A percentile compares a stretch with the other conserved stretches of the same genome.
Conservation (phyloP, 768 basidiomycete species). For the Leucocoprinus leucothites region DNA sequence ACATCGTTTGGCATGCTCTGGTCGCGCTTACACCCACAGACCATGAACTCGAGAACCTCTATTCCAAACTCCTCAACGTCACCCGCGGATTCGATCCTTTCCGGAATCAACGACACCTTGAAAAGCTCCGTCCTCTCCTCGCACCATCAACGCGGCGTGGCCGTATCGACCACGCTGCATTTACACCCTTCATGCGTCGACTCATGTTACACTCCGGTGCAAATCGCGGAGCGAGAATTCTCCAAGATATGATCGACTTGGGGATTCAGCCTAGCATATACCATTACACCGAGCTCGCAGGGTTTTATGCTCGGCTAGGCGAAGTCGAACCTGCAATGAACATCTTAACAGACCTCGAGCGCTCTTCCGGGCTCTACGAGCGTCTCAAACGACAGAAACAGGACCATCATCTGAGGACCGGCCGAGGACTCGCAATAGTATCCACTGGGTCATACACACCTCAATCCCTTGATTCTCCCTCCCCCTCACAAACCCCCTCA, state of each 20-base stretch:
- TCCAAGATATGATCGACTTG: conserved; percentile 50
- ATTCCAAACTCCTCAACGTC: conserved; percentile 37
- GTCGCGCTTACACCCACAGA: conserved; percentile 20
- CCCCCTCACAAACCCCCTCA: background rate
- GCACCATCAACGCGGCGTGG: conserved; percentile 27
- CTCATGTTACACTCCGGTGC: conserved; percentile 31
- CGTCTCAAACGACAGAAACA: background rate
- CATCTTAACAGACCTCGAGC: conserved; percentile 42
- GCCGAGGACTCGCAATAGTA: background rate
- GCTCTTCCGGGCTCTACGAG: background rate
- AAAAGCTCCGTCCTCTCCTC: conserved; percentile 20
- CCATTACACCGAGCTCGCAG: conserved; percentile 50
- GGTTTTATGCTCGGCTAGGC: conserved; percentile 39
- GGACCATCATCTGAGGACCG: background rate
- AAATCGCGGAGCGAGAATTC: conserved; percentile 31
- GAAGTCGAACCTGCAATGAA: conserved; percentile 31
- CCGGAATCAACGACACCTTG: conserved; percentile 2
- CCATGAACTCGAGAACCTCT: conserved; percentile 32
- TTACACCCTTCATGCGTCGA: conserved; percentile 50
- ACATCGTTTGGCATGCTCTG: conserved; percentile 40
- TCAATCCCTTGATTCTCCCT: conserved; percentile 7
- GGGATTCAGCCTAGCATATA: conserved; percentile 42
- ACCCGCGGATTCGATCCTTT: conserved; percentile 12
- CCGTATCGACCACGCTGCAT: conserved; percentile 29
- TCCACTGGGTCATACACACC: background rate